Evolutionary conservation across 208 protist genomes (phyloP).

Genomic region (Leishmania mexicana): DNA sequence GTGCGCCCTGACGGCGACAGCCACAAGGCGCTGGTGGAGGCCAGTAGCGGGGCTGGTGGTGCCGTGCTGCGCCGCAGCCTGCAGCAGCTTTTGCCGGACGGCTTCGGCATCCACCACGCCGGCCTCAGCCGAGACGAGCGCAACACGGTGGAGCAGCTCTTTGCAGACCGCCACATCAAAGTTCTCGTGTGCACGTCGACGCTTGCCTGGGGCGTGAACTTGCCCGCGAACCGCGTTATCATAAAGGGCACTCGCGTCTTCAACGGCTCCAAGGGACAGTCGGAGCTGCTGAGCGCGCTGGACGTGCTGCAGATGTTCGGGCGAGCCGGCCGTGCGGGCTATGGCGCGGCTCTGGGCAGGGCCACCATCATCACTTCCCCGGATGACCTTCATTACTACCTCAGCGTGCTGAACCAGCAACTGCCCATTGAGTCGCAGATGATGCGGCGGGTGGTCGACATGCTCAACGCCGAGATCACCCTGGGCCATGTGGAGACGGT

Average conservation of each 20-base stretch:
- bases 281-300: constrained; percentile 95
- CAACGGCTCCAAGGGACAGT: constrained; percentile 95
- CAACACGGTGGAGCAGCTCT: constrained; percentile 97
- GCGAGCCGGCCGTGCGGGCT: constrained; percentile 97
- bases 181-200: constrained; percentile 99
- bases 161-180: constrained; percentile 95
- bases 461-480: constrained; percentile 99
- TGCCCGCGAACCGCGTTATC: constrained; percentile 99
- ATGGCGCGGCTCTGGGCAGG: constrained; percentile 94
- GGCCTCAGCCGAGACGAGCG: constrained; percentile 97
- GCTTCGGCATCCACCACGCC: constrained; percentile 99
- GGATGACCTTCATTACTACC: constrained; percentile 98
- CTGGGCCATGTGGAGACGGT: constrained; percentile 95
- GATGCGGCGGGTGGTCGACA: constrained; percentile 95
- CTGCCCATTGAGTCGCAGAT: constrained; percentile 99
- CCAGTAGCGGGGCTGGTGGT: constrained; percentile 29
- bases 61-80: constrained; percentile 48
- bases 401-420: constrained; percentile 98
- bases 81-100: constrained; percentile 91
- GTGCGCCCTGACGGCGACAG: constrained; percentile 83
- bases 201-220: constrained; percentile 99
- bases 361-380: constrained; percentile 98
- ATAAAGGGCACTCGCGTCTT: constrained; percentile 99
- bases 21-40: constrained; percentile 84
- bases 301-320: constrained; percentile 99